Evolutionary conservation across 768 basidiomycete species (phyloP).

Genomic region (Mycena maculata): DNA sequence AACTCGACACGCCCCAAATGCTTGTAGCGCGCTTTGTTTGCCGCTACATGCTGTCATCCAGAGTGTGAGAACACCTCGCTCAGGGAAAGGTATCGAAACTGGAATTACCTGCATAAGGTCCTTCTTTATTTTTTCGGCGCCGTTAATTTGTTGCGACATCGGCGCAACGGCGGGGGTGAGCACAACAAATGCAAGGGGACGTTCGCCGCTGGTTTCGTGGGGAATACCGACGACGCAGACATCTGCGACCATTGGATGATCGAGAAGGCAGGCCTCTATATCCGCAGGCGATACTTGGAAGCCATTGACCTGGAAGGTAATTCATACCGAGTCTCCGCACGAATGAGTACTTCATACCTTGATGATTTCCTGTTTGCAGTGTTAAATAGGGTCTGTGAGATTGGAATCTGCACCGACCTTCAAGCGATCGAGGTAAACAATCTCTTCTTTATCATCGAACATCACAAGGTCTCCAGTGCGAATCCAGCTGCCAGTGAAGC

Average conservation of each 20-base stretch:
- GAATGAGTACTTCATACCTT: constrained; percentile 59
- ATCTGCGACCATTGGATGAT: constrained; percentile 67
- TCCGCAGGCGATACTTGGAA: constrained; percentile 58
- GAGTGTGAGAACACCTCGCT: constrained; percentile 3
- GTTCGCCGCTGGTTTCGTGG: constrained; percentile 72
- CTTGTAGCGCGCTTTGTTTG: constrained; percentile 62
- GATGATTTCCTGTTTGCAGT: constrained; percentile 62
- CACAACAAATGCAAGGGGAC: constrained; percentile 73
- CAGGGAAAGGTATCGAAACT: not conserved
- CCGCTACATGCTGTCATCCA: constrained; percentile 56
- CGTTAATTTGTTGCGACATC: constrained; percentile 38
- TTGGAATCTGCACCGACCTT: constrained; percentile 61
- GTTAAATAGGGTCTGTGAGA: no score
- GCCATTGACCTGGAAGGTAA: constrained; percentile 60
- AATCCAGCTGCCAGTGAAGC: constrained; percentile 73
- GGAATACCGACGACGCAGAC: constrained; percentile 71
- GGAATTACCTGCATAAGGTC: constrained; percentile 56
- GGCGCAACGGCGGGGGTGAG: constrained; percentile 47
- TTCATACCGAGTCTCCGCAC: constrained; percentile 56
- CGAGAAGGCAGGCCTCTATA: constrained; percentile 61
- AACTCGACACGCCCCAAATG: constrained; percentile 59
- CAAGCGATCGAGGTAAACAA: constrained; percentile 69
- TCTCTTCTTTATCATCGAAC: constrained; percentile 60
- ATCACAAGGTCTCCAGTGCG: constrained; percentile 72
- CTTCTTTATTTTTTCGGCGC: constrained; percentile 46